Conservation (phyloP, 805 yeast genomes). For the Cyberlindnera americana region DNA sequence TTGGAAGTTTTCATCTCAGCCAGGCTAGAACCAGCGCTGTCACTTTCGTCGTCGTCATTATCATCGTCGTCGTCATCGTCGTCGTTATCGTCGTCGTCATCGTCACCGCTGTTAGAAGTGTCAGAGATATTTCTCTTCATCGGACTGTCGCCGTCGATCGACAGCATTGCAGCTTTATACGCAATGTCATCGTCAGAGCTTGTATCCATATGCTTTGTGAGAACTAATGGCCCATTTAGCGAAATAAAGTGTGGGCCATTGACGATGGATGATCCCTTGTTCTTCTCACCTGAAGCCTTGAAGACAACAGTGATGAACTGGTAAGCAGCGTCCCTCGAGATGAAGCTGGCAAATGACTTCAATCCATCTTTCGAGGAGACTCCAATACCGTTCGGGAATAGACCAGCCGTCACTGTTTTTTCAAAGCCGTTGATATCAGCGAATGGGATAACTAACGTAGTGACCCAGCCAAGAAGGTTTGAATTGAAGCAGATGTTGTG, state of each 20-base stretch:
- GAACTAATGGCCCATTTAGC: conserved; percentile 12
- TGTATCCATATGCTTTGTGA: conserved; percentile 21
- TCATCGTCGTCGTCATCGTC: conserved; percentile 31
- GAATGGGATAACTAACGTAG: conserved; percentile 68
- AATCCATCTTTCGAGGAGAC: conserved; percentile 31
- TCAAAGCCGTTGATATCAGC: conserved; percentile 72
- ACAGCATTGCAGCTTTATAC: conserved; percentile 37
- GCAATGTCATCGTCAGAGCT: conserved; percentile 24
- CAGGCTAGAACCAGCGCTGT: conserved; percentile 10
- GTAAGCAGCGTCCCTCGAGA: conserved; percentile 74
- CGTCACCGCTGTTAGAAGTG: conserved; percentile 3
- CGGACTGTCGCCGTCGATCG: conserved; percentile 40
- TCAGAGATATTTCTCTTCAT: conserved; percentile 19
- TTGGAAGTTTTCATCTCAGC: conserved; percentile 12
- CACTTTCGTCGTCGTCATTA: conserved; percentile 20
- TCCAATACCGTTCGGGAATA: conserved; percentile 85
- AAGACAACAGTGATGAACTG: conserved; percentile 46
- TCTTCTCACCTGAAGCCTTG: conserved; percentile 20
- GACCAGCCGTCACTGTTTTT: conserved; percentile 79
- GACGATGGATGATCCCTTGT: background rate
- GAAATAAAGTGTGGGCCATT: conserved; percentile 1
- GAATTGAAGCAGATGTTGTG: conserved; percentile 81
- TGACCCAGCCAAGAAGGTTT: conserved; percentile 85
- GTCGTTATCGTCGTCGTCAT: conserved; percentile 14
- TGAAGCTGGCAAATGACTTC: conserved; percentile 83